A percentile compares a stretch with the other conserved stretches of the same genome.
These are phyloP conservation scores for Globisporangium carolinianum DNA, from an alignment of 352 stramenopile genomes.

Conservation along the genomic window DNA sequence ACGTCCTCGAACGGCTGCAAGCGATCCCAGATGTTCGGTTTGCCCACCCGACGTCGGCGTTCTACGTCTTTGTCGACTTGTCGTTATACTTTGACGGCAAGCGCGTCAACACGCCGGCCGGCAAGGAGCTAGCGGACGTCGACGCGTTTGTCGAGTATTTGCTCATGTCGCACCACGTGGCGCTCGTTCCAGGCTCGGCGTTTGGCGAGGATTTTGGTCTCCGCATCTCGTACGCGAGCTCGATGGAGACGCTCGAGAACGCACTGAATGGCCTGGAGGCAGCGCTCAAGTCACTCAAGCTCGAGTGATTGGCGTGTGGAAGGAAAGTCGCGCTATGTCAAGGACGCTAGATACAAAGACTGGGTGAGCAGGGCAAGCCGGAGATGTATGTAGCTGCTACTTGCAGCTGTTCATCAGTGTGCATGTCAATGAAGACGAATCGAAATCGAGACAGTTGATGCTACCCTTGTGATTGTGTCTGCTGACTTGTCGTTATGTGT, in stretches of 20 bases:
- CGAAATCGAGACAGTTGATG: too few relatives aligned
- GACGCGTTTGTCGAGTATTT: slow-evolving; percentile 90
- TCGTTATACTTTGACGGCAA: slow-evolving; percentile 69
- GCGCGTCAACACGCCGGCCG: slow-evolving; percentile 23
- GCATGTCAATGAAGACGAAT: not conserved
- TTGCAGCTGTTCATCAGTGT: too few relatives aligned
- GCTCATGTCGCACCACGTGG: slow-evolving; percentile 86
- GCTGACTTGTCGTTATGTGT: not conserved
- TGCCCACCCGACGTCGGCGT: slow-evolving; percentile 88
- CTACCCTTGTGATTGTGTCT: too few relatives aligned
- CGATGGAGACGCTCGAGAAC: slow-evolving; percentile 76
- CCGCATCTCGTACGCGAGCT: slow-evolving; percentile 94
- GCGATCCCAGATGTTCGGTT: slow-evolving; percentile 82
- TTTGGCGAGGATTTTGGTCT: slow-evolving; percentile 92
- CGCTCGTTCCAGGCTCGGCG: slow-evolving; percentile 92
- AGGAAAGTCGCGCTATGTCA: too few relatives aligned
- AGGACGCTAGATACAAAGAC: too few relatives aligned
- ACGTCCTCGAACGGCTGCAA: slow-evolving; percentile 77
- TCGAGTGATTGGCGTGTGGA: slow-evolving; percentile 16
- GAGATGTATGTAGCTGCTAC: too few relatives aligned
- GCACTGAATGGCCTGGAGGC: slow-evolving; percentile 55
- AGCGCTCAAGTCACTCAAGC: slow-evolving; percentile 40
- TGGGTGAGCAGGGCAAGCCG: too few relatives aligned
- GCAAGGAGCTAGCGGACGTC: slow-evolving; percentile 24
- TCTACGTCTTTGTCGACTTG: slow-evolving; percentile 95